These are phyloP conservation scores for Linum tenue DNA, from an alignment of 345 rosid genomes.

Conservation along the genomic window DNA sequence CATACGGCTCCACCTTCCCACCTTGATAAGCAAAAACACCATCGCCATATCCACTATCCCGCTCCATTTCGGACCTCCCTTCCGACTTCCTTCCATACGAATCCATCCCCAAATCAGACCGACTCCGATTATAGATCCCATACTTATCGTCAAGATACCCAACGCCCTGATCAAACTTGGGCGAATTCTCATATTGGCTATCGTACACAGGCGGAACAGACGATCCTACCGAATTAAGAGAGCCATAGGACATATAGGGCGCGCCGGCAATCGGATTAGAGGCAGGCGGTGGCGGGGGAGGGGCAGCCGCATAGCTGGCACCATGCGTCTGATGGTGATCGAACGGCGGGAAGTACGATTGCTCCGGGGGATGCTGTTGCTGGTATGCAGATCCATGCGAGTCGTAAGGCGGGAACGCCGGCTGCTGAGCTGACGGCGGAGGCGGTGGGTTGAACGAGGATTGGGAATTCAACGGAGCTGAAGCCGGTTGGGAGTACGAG, in stretches of 20 bases:
- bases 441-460: slow-evolving; percentile 30
- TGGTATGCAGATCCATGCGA: slow-evolving; percentile 35
- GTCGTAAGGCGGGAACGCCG: slow-evolving; percentile 56
- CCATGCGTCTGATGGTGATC: slow-evolving; percentile 52
- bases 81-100: slow-evolving; percentile 53
- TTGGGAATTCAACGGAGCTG: slow-evolving; percentile 18
- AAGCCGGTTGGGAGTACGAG: slow-evolving; percentile 36
- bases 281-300: slow-evolving; percentile 25
- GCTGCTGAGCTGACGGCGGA: slow-evolving; percentile 23
- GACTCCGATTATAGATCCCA: slow-evolving; percentile 30
- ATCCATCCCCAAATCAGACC: slow-evolving; percentile 56
- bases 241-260: slow-evolving; percentile 26
- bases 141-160: slow-evolving; percentile 39
- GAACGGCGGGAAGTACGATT: slow-evolving; percentile 41
- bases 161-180: slow-evolving; percentile 44
- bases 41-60: slow-evolving; percentile 61
- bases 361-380: slow-evolving; percentile 41
- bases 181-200: slow-evolving; percentile 36
- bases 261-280: slow-evolving; percentile 22
- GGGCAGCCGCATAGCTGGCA: slow-evolving; percentile 20
- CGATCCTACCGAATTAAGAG: slow-evolving; percentile 33
- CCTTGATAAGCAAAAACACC: slow-evolving; percentile 85
- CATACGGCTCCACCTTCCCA: slow-evolving; percentile 80
- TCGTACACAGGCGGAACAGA: slow-evolving; percentile 39
- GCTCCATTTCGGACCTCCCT: slow-evolving; percentile 31